A percentile compares a stretch with the other conserved stretches of the same genome.
phyloP scores from a whole-genome alignment of 2,329 filamentous ascomycete species.

The Penicillium sp. region DNA sequence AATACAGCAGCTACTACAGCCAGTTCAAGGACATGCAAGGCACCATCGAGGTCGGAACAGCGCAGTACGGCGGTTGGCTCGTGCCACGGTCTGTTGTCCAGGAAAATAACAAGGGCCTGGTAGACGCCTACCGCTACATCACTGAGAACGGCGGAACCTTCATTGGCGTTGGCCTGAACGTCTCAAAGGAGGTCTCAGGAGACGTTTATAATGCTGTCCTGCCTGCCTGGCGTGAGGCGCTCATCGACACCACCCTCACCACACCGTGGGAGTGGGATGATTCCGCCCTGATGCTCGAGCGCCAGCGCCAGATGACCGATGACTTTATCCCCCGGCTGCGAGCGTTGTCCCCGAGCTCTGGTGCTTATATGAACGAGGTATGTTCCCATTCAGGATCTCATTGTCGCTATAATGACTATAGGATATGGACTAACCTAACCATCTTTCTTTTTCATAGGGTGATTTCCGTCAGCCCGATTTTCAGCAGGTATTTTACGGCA shows the following conservation, averaged over 20 bases:
- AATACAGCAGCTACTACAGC: conserved; percentile 38
- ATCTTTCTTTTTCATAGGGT: background rate
- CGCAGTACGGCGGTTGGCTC: conserved; percentile 38
- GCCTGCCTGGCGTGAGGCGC: conserved; percentile 48
- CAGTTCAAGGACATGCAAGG: conserved; percentile 38
- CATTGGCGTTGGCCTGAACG: conserved; percentile 45
- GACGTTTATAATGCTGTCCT: conserved; percentile 50
- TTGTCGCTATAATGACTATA: background rate
- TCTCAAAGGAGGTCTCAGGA: conserved; percentile 36
- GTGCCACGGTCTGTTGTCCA: conserved; percentile 41
- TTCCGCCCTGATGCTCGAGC: conserved; percentile 31
- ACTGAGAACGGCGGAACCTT: conserved; percentile 38
- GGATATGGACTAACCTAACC: background rate
- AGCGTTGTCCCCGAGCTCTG: conserved; percentile 40
- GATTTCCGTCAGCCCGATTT: conserved; percentile 43
- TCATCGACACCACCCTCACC: conserved; percentile 43
- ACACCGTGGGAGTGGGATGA: conserved; percentile 42
- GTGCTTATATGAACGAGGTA: conserved; percentile 29
- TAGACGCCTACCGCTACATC: conserved; percentile 38
- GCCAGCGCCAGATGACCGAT: conserved; percentile 45
- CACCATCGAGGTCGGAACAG: conserved; percentile 44
- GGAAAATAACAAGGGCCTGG: conserved; percentile 35
- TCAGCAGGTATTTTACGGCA: conserved; percentile 43
- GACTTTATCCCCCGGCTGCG: conserved; percentile 42
- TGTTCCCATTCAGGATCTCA: background rate